Evolutionary conservation across 495 filamentous ascomycete genomes (phyloP), one percentile per base, ranked within the genome.

Genomic region (Tuber microsphaerosporum): DNA sequence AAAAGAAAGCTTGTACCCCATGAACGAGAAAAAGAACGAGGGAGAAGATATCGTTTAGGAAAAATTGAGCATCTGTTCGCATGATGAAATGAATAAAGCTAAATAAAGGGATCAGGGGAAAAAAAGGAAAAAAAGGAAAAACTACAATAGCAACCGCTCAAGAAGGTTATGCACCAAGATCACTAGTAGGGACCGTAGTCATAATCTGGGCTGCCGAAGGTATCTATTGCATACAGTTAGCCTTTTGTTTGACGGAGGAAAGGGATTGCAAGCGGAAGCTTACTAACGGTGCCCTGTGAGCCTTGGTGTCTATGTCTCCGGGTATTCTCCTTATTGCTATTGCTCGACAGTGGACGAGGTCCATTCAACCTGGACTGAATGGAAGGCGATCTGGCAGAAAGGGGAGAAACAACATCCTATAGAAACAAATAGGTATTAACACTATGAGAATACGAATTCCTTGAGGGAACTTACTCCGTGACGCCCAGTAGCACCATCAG

Each of bases 291-390:
- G 68, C 74, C 74, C 74, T 82, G 80, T 22, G 80, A 80, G 37
- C 70, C 73, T 31, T 80, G 75, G 14, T 82, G 80, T 31, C 80
- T 80, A 42, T 80, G 75, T 37, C 78, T 79, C 72, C 81, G 75
- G 51, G 75, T 75, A 31, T 80, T 82, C 68, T 82, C 81, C 75
- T 82, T 83, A 69, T 83, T 82, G 48, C 81, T 83, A 73, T 81
- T 77, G 71, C 78, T 79, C 34, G 78, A 81, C 61, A 82, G 69
- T 34, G 81, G 81, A n/a, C 81, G 73, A 65, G 81, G 81, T 39
- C 81, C 81, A n/a, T 75, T 82, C 39, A 83, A 69, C 43, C 78
- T 75, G 56, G 78, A 81, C 65, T 78, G 81, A 16, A 76, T 81
- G 70, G 81, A 83, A 69, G 81, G 78, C n/a, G 81, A 79, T n/a